phyloP scores from a whole-genome alignment of 78 protist species.

The Planoprotostelium fungivorum region DNA sequence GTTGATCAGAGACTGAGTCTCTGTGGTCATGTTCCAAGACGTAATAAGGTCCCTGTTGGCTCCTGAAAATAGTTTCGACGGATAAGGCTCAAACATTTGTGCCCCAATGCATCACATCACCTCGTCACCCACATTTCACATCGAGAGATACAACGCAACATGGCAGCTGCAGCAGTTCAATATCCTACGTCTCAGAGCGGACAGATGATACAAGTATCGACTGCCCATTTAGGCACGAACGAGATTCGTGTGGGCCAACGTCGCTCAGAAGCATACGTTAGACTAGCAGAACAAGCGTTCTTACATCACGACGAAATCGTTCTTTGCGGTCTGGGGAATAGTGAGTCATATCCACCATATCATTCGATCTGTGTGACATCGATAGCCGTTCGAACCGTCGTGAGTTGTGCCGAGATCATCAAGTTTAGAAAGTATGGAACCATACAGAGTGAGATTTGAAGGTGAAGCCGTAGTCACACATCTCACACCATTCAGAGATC shows the following conservation, averaged over 20 bases:
- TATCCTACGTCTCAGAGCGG: no score
- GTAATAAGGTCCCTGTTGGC: no score
- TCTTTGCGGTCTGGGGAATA: neutral
- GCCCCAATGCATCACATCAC: no score
- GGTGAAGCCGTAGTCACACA: neutral
- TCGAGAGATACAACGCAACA: no score
- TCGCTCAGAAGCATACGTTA: neutral
- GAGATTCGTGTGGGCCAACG: neutral
- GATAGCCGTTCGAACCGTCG: neutral
- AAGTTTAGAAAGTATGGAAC: neutral
- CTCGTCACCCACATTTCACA: no score
- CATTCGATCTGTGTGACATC: no score
- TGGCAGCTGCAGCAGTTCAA: no score
- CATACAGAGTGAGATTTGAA: neutral
- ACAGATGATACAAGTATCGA: no score
- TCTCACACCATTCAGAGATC: neutral
- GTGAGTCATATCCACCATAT: neutral
- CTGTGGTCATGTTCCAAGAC: neutral
- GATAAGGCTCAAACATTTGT: no score
- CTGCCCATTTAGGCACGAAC: no score
- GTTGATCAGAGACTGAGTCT: constrained; percentile 2
- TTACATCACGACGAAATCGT: neutral
- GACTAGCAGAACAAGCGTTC: neutral
- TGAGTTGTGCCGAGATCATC: neutral
- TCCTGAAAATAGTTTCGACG: no score